Base-by-base conservation (phyloP, 169 alveolate species). In the Plasmodium adleri region DNA sequence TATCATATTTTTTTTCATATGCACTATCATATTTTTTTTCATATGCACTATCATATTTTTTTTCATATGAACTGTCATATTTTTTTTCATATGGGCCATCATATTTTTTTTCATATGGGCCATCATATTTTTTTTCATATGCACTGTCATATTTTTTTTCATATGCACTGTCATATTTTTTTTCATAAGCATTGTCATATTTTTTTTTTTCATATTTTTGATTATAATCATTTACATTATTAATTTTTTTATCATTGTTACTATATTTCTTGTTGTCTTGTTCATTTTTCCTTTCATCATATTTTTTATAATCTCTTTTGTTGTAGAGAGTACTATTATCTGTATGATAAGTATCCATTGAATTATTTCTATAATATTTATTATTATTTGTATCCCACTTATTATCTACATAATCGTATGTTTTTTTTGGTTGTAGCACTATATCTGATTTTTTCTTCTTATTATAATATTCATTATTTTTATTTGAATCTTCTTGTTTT, bases 301-400 rank as follows among this genome's bases (percentile, higher is more conserved):
- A 24, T 62, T 56, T 56, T 56, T 22, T 56, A 17, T 56, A 8
- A 56, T 56, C 22, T 56, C 47, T 39, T 39, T 39, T 39, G 47
- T 39, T 39, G 63, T 74, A 74, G 17, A 62, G 74, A 28, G 39
- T 45, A 63, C 54, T 78, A 32, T 54, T 71, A 56, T 78, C 71
- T 12, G 32, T 45, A 45, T 56, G 15, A 26, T 47, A 13, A 39
- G 64, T 13, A 66, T 78, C 78, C 71, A 64, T 64, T 1, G 89
- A 78, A 78, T 78, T 78, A 39, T 70, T 64, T 67, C 64, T 52
- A 58, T 67, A 66, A 66, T 78, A 78, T 66, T 78, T 50, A 64
- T 64, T 71, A 70, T 78, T 78, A 50, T 64, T 78, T 76, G 78
- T 64, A 24, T 78, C 67, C 26, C 67, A 75, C 17, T 26, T 66